Evolutionary conservation across 192 early-diverging fungal genomes (phyloP), one percentile per base, ranked within the genome.

Genomic region (Coemansia sp.): DNA sequence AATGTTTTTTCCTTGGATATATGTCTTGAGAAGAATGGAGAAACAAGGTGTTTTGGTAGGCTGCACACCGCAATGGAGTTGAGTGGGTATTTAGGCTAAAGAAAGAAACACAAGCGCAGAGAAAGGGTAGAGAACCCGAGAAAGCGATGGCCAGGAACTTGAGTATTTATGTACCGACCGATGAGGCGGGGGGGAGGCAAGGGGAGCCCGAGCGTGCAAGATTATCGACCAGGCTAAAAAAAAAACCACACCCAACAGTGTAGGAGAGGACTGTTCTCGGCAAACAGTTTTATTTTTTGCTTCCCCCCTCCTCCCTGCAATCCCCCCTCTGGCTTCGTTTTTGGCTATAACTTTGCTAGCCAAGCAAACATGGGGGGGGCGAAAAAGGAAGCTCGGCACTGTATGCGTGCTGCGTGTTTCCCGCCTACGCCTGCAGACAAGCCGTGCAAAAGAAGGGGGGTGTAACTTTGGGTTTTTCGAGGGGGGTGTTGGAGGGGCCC

Each of bases 161-260:
- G 59, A 60, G 74, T 76, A 76, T 75, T 75, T 75, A 75, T 75
- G 64, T 61, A 55, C 54, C 74, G 53, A 43, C 63, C 59, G 40
- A 70, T 65, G 61, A 56, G 71, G 73, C 63, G 63, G 71, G 65
- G 65, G 29, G 59, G 60, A 53, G 59, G 67, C 59, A 64, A 61
- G 59, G 29, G 48, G 64, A 70, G 74, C 74, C 74, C 68, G 74
- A 76, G 74, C 74, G 74, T 76, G 74, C 74, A 70, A 76, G 68
- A 76, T 76, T 76, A 76, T 76, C 68, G 74, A 52, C 22, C 49
- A 52, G 23, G 49, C 49, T 25, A 52, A 25, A 52, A 25, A 25
- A 25, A 29, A 52, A 52, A 29, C 29, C 29, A 29, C 29, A 29
- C 29, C 29, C 29, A 29, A 42, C 63, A 63, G 61, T 40, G 61